These are phyloP conservation scores for Dovyalis caffra DNA, from an alignment of 345 rosid genomes.

Conservation along the genomic window DNA sequence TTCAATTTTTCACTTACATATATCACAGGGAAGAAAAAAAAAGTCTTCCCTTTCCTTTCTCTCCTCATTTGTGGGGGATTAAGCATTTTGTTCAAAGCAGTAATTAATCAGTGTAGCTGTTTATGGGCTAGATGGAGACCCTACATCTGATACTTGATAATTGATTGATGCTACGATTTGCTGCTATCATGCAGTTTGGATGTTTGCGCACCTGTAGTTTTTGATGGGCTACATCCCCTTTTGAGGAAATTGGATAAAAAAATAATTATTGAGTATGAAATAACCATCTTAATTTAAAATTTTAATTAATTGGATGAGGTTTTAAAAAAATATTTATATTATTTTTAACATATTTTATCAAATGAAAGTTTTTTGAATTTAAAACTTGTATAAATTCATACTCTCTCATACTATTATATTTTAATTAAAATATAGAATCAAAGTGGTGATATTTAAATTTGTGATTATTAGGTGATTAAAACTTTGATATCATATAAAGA, in stretches of 20 bases:
- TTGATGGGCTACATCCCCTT: slow-evolving; percentile 24
- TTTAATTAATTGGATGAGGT: too few species aligned
- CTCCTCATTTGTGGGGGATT: slow-evolving; percentile 2
- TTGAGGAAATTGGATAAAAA: slow-evolving; percentile 32
- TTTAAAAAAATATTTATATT: too few species aligned
- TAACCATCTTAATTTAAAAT: too few species aligned
- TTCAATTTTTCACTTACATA: neutral
- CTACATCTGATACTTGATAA: neutral
- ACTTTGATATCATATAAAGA: too few species aligned
- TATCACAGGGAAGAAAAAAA: neutral
- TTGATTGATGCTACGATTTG: neutral
- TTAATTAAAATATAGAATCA: too few species aligned
- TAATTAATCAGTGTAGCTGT: neutral
- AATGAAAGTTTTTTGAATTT: too few species aligned
- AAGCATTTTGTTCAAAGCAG: neutral
- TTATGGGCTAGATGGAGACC: neutral
- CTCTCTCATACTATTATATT: too few species aligned
- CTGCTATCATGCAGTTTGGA: slow-evolving; percentile 9
- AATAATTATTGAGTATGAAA: too few species aligned
- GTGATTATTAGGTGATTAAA: too few species aligned
- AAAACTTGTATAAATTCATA: too few species aligned
- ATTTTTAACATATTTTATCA: too few species aligned
- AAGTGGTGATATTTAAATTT: too few species aligned
- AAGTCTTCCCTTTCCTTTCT: neutral
- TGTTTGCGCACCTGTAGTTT: slow-evolving; percentile 11